These are phyloP conservation scores for Glonium stellatum DNA, from an alignment of 495 filamentous ascomycete genomes.

Conservation along the genomic window DNA sequence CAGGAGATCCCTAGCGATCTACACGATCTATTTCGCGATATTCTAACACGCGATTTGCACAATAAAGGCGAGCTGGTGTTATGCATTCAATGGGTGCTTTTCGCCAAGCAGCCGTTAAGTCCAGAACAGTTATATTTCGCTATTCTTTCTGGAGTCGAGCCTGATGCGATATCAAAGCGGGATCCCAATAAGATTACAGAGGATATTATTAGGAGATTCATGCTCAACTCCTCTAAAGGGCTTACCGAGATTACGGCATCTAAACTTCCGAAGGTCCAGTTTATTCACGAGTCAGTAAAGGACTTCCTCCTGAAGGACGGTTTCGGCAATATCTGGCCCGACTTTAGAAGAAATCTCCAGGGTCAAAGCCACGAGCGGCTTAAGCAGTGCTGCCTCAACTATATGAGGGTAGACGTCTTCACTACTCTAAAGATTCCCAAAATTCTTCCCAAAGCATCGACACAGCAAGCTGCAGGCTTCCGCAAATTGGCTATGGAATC, in stretches of 20 bases:
- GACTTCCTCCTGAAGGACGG: constrained; percentile 24
- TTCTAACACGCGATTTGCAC: constrained; percentile 9
- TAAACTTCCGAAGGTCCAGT: constrained; percentile 12
- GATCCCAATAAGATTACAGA: constrained; percentile 10
- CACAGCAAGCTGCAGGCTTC: not conserved
- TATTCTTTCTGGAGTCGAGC: constrained; percentile 13
- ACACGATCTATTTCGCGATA: constrained; percentile 16
- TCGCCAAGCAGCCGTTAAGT: constrained; percentile 14
- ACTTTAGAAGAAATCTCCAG: constrained; percentile 11
- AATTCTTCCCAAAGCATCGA: constrained; percentile 3
- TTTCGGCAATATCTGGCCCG: constrained; percentile 7
- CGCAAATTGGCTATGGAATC: constrained; percentile 1
- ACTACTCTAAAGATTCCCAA: not conserved
- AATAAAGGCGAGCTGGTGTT: constrained; percentile 8
- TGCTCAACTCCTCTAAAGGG: constrained; percentile 17
- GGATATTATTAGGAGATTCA: constrained; percentile 8
- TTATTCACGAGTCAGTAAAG: constrained; percentile 23
- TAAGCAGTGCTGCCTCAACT: constrained; percentile 15
- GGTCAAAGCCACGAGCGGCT: constrained; percentile 20
- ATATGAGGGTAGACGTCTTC: constrained; percentile 9
- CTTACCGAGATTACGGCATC: constrained; percentile 7
- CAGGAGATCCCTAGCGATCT: constrained; percentile 18
- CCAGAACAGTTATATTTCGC: constrained; percentile 16
- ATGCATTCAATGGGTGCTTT: constrained; percentile 19
- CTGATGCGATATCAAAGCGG: constrained; percentile 3